phyloP scores from a whole-genome alignment of 1,284 basidiomycete genomes.

The Rhodotorula sp. region DNA sequence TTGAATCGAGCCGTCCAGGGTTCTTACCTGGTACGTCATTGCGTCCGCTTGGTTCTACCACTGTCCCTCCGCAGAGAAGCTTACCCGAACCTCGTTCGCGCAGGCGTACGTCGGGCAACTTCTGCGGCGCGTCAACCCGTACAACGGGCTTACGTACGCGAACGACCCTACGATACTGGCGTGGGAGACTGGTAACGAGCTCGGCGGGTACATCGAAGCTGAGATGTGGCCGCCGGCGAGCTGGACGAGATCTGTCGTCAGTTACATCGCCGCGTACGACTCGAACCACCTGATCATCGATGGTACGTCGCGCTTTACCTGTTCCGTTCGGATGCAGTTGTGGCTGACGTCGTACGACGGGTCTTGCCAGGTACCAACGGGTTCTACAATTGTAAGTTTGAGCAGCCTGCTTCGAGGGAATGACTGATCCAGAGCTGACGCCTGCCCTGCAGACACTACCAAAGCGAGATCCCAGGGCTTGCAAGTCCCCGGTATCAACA shows the following conservation, averaged over 20 bases:
- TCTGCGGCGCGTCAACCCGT: slow-evolving; percentile 24
- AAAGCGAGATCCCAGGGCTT: slow-evolving; percentile 8
- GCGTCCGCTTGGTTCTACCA: neutral
- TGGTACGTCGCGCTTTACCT: slow-evolving; percentile 1
- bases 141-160: slow-evolving; percentile 32
- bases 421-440: neutral
- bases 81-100: neutral
- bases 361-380: slow-evolving; percentile 7
- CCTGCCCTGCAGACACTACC: slow-evolving; percentile 1
- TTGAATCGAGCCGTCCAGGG: slow-evolving; percentile 1
- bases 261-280: slow-evolving; percentile 20
- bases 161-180: slow-evolving; percentile 40
- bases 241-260: slow-evolving; percentile 25
- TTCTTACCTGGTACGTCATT: slow-evolving; percentile 10
- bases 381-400: slow-evolving; percentile 18
- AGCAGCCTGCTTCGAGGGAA: too few species aligned
- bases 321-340: neutral
- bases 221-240: slow-evolving; percentile 25
- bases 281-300: slow-evolving; percentile 33
- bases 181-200: slow-evolving; percentile 40
- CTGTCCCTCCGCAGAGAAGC: too few species aligned
- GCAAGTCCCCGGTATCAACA: neutral
- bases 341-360: neutral
- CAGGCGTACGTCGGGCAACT: slow-evolving; percentile 9
- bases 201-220: slow-evolving; percentile 33